Evolutionary conservation across 2,329 filamentous ascomycete species (phyloP), one percentile per base, ranked within the genome.

Genomic region (Helminthosporium solani): DNA sequence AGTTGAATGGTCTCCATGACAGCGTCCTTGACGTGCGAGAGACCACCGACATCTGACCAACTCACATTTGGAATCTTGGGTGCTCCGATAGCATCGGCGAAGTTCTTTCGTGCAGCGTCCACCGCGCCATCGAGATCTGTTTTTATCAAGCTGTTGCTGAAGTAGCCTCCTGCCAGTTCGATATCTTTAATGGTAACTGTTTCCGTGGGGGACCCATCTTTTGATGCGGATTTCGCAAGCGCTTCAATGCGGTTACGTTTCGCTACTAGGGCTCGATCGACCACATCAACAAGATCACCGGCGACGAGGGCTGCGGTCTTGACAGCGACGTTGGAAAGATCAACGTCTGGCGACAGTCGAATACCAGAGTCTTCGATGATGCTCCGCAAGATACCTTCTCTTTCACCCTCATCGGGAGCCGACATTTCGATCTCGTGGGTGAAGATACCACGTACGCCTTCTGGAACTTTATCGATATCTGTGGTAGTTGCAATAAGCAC

Each of bases 11-110:
- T 97, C 70, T 97, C 94, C 68, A 90, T 88, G 42, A 97, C 87
- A n/a, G 92, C 91, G 57, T 96, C 90, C 75, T 97, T 97, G 68
- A 97, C 91, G 60, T 96, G 90, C 23, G 87, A 85, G 25, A 97
- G 78, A 40, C 94, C 92, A 69, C 92, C 92, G 16, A 99, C 92
- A 67, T 99, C 92, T 57, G 92, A 87, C 92, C 92, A 99, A 18
- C 86, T 86, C 6, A 99, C 94, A 53, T 96, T 96, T 6, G 92
- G 94, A 52, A 97, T 97, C 78, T 97, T 97, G 2, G 94, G 94
- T 4, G 94, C 94, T 19, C 94, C 94, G 54, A 99, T 99, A 0
- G 92, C 87, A 68, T 97, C 94, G 5, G 94, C 92, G 67, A 99
- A 99, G 71, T 96, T 97, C 78, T 96, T 96, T 44, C 94, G 85